Evolutionary conservation across 805 yeast genomes (phyloP).

Genomic region (Suhomyces canberraensis): DNA sequence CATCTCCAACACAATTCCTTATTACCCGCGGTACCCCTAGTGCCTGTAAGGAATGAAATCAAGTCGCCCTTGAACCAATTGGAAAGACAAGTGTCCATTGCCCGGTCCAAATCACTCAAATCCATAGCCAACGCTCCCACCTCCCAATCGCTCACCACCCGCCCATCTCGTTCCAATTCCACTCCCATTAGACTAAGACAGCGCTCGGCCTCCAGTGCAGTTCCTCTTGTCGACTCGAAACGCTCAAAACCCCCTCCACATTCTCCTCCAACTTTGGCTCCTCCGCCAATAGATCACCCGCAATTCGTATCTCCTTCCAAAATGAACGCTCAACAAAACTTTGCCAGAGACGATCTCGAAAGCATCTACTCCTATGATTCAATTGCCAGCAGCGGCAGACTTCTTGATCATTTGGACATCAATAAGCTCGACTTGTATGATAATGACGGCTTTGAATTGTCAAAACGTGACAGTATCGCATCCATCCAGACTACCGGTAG

Average conservation of each 20-base stretch:
- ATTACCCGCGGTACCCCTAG: background rate
- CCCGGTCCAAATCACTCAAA: constrained; percentile 14
- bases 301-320: background rate
- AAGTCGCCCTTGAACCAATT: constrained; percentile 13
- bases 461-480: constrained; percentile 16
- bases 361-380: constrained; percentile 45
- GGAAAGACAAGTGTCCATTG: constrained; percentile 20
- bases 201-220: background rate
- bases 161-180: background rate
- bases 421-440: constrained; percentile 23
- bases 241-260: background rate
- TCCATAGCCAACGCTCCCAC: background rate
- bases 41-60: constrained; percentile 1
- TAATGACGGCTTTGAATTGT: constrained; percentile 10
- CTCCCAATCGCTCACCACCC: background rate
- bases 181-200: background rate
- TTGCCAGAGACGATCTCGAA: constrained; percentile 21
- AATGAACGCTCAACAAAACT: constrained; percentile 1
- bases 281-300: background rate
- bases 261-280: background rate
- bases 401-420: constrained; percentile 36
- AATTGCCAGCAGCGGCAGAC: constrained; percentile 40
- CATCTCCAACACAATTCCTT: background rate
- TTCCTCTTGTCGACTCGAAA: background rate
- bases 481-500: constrained; percentile 31